These are phyloP conservation scores for Prinsepia uniflora DNA, from an alignment of 306 rosid genomes.

Conservation along the genomic window DNA sequence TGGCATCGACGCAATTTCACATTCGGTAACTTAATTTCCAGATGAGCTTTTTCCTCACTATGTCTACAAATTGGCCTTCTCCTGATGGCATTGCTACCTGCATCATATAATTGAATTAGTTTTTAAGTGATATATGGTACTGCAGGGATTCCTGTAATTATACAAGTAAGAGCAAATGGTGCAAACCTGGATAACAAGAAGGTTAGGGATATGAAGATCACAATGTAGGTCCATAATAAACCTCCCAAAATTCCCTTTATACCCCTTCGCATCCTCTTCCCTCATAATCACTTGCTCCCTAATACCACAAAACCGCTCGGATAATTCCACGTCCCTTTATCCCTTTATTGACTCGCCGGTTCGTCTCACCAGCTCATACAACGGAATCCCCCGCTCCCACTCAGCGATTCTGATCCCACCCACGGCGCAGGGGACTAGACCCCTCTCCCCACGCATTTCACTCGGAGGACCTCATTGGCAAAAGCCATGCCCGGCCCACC, in stretches of 20 bases:
- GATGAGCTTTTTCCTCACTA: slow-evolving; percentile 57
- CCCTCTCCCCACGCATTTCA: slow-evolving; percentile 16
- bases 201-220: slow-evolving; percentile 41
- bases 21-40: slow-evolving; percentile 27
- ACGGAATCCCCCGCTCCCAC: slow-evolving; percentile 44
- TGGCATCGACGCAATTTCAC: slow-evolving; percentile 52
- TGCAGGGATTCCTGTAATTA: too few species aligned
- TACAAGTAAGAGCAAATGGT: not conserved
- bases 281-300: slow-evolving; percentile 60
- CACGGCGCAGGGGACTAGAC: slow-evolving; percentile 64
- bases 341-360: slow-evolving; percentile 19
- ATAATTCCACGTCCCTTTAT: slow-evolving; percentile 33
- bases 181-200: slow-evolving; percentile 52
- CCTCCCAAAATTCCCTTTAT: slow-evolving; percentile 35
- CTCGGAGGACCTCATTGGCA: slow-evolving; percentile 42
- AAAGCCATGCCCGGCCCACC: slow-evolving; percentile 61
- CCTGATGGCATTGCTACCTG: slow-evolving; percentile 66
- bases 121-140: too few species aligned
- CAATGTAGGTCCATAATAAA: slow-evolving; percentile 37
- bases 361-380: slow-evolving; percentile 44
- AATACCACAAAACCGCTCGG: slow-evolving; percentile 53
- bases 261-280: slow-evolving; percentile 35
- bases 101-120: not conserved
- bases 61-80: slow-evolving; percentile 48
- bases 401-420: slow-evolving; percentile 47